phyloP scores from a whole-genome alignment of 768 basidiomycete genomes.

The Macrolepiota fuliginosa region DNA sequence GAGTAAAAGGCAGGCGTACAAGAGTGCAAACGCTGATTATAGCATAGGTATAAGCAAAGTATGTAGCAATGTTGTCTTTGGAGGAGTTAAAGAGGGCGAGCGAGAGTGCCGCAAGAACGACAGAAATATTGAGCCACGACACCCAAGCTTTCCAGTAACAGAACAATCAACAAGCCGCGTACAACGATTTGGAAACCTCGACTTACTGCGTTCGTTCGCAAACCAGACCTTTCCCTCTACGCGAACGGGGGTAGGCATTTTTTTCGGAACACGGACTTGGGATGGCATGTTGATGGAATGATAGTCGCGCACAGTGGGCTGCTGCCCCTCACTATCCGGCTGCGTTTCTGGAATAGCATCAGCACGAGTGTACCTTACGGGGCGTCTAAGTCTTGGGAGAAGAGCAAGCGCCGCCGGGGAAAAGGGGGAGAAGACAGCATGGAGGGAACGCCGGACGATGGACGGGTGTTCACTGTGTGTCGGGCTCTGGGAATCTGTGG shows the following conservation, averaged over 20 bases:
- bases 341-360: conserved; percentile 70
- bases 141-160: conserved; percentile 68
- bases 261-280: conserved; percentile 75
- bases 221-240: conserved; percentile 98
- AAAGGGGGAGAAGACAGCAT: conserved; percentile 57
- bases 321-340: conserved; percentile 46
- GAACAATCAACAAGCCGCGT: background rate
- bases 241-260: conserved; percentile 75
- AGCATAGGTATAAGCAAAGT: conserved; percentile 84
- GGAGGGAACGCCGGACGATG: conserved; percentile 58
- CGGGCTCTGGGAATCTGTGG: conserved; percentile 4
- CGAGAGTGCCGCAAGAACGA: conserved; percentile 82
- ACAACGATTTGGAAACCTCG: background rate
- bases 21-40: conserved; percentile 70
- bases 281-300: conserved; percentile 70
- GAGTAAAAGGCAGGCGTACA: conserved; percentile 34
- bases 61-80: conserved; percentile 63
- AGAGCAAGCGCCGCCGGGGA: conserved; percentile 58
- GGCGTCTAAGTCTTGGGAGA: conserved; percentile 42
- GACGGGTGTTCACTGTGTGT: conserved; percentile 20
- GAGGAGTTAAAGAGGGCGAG: conserved; percentile 89
- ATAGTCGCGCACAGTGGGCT: conserved; percentile 69
- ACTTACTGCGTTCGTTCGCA: conserved; percentile 88
- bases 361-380: conserved; percentile 58
- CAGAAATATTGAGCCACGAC: conserved; percentile 83